phyloP scores from a whole-genome alignment of 768 basidiomycete genomes.

The Pilatotrama ljubarskyi region DNA sequence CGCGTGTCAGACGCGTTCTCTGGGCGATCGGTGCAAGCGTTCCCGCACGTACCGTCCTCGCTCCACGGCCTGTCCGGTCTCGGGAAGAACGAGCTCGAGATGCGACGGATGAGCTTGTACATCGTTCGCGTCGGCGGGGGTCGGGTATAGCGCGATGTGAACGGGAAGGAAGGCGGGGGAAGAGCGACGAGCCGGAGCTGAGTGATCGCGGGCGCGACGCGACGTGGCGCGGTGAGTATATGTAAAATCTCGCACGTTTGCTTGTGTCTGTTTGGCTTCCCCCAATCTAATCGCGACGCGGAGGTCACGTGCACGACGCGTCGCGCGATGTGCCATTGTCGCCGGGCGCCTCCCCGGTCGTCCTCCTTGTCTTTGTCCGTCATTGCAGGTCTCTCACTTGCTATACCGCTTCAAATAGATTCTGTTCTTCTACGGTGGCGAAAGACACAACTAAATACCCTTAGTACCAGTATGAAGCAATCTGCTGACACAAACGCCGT shows the following conservation, averaged over 20 bases:
- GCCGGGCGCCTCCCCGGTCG: neutral
- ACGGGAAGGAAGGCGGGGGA: neutral
- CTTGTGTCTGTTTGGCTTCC: conserved; percentile 20
- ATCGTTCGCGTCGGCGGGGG: conserved; percentile 36
- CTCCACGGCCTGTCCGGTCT: conserved; percentile 76
- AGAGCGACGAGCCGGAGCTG: conserved; percentile 2
- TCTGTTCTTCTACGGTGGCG: too few relatives aligned
- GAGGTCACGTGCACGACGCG: conserved; percentile 14
- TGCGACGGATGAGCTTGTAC: conserved; percentile 72
- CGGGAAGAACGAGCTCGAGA: conserved; percentile 68
- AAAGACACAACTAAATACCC: neutral
- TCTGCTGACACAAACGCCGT: neutral
- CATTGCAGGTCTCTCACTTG: too few relatives aligned
- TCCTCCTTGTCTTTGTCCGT: too few relatives aligned
- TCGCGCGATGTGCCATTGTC: neutral
- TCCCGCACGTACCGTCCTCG: conserved; percentile 62
- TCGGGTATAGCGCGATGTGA: conserved; percentile 3
- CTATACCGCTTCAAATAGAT: too few relatives aligned
- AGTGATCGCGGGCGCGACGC: conserved; percentile 19
- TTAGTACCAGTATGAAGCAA: neutral
- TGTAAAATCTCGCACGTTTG: conserved; percentile 12
- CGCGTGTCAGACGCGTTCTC: conserved; percentile 24
- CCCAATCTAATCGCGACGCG: neutral
- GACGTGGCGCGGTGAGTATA: conserved; percentile 16
- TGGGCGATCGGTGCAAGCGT: conserved; percentile 25